Conservation (phyloP, 345 rosid species). For the Aquilaria sinensis region DNA sequence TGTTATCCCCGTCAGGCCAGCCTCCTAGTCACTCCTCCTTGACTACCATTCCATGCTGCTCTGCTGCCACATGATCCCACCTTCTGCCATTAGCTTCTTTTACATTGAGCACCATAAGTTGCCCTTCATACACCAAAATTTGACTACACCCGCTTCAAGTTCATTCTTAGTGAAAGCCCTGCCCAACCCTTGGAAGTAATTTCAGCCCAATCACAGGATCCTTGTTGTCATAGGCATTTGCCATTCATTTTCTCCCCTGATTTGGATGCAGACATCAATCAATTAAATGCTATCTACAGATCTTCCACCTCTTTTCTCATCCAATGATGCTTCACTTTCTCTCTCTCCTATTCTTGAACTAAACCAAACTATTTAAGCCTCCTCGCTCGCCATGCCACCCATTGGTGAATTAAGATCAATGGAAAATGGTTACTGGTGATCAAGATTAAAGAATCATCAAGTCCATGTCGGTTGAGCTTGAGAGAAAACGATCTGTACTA, state of each 20-base stretch:
- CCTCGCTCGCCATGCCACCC: no score
- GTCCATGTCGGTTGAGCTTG: no score
- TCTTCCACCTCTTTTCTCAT: slow-evolving; percentile 68
- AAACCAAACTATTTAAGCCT: no score
- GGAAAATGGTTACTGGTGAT: no score
- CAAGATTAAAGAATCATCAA: no score
- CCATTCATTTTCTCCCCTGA: slow-evolving; percentile 88
- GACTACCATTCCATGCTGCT: slow-evolving; percentile 84
- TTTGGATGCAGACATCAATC: slow-evolving; percentile 56
- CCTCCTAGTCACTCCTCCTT: slow-evolving; percentile 59
- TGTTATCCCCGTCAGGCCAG: slow-evolving; percentile 72
- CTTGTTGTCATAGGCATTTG: slow-evolving; percentile 87
- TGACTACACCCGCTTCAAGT: slow-evolving; percentile 82
- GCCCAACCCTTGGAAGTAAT: slow-evolving; percentile 98
- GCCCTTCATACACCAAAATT: slow-evolving; percentile 74
- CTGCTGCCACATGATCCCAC: slow-evolving; percentile 65
- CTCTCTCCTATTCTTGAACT: slow-evolving; percentile 20
- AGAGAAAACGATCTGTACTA: no score
- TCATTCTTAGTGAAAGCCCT: slow-evolving; percentile 85
- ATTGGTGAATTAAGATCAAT: no score
- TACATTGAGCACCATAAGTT: slow-evolving; percentile 98
- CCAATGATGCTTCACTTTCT: slow-evolving; percentile 87
- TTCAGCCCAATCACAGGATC: slow-evolving; percentile 90
- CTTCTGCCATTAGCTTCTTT: slow-evolving; percentile 82
- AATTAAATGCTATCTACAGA: slow-evolving; percentile 49